Evolutionary conservation across 1,139 yeast species (phyloP), one percentile per base, ranked within the genome.

Genomic region (Magnusiomyces tetraspermus): DNA sequence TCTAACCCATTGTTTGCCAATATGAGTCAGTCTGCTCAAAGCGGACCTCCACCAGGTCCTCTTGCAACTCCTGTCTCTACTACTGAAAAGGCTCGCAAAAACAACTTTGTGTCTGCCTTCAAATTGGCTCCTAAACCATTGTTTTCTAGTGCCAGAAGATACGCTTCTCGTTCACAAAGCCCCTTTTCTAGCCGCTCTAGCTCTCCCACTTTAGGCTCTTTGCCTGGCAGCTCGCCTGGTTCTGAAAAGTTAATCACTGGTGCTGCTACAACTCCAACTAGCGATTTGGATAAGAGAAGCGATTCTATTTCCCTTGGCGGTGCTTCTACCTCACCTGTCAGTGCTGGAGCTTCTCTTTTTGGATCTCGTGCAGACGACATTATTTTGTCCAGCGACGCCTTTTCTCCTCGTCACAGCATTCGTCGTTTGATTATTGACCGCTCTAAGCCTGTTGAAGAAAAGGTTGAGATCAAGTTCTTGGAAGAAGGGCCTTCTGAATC

Each of bases 331-430:
- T 46, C 48, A 5, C 48, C 49, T 10, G 43, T 36, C 40, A 24
- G 24, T 11, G 22, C 23, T 2, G 11, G 33, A 6, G 42, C 28
- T 6, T 31, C 40, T 13, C 51, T 74, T 19, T 67, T 70, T 57
- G 70, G 67, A 51, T 57, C 70, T n/a, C 68, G 71, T 37, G 77
- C 85, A 3, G 92, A 85, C 65, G 76, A 78, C 49, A 82, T 88
- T 2, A 83, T 86, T 54, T 67, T 85, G 56, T 73, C 84, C 1
- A 79, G 87, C n/a, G 85, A 80, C 52, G 81, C 85, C 5, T 85
- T 85, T 65, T 77, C 84, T 2, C 89, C 89, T 28, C 78, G 79
- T 51, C 71, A 74, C 42, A 78, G 76, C 53, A 75, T 81, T 57
- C 79, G 81, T 50, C 76, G 77, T 55, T 71, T 84, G 53, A 75